Evolutionary conservation across 2,329 filamentous ascomycete species (phyloP).

Genomic region (Paecilomyces dactylethromorphus): DNA sequence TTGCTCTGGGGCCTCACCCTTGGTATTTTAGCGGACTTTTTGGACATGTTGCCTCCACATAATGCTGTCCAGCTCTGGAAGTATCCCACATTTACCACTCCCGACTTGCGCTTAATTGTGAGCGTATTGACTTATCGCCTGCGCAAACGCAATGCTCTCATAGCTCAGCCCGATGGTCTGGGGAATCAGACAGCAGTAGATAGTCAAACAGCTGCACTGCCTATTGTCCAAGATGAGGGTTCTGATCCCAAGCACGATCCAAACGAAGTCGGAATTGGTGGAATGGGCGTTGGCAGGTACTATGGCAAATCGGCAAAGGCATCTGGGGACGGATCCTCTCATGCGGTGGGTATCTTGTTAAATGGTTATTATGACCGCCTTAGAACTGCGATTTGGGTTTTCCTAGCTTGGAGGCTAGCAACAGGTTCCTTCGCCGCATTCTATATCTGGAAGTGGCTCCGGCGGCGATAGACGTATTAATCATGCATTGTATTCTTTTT

Average conservation of each 20-base stretch:
- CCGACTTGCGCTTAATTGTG: constrained; percentile 54
- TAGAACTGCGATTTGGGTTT: constrained; percentile 33
- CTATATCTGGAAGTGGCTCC: constrained; percentile 19
- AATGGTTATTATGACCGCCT: constrained; percentile 38
- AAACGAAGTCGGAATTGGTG: constrained; percentile 32
- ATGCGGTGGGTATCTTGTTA: constrained; percentile 36
- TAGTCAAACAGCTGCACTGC: constrained; percentile 26
- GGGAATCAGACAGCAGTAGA: constrained; percentile 25
- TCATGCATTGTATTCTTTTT: not conserved
- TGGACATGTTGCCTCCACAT: constrained; percentile 60
- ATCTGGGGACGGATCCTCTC: constrained; percentile 17
- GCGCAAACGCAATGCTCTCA: constrained; percentile 43
- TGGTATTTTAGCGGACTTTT: constrained; percentile 60
- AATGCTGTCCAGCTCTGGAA: constrained; percentile 58
- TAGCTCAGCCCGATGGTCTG: constrained; percentile 24
- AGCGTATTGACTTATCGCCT: constrained; percentile 55
- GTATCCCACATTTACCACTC: constrained; percentile 61
- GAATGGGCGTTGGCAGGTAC: constrained; percentile 29
- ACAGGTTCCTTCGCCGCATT: constrained; percentile 23
- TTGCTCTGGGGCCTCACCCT: constrained; percentile 64
- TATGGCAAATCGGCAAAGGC: constrained; percentile 19
- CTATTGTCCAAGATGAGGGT: constrained; percentile 12
- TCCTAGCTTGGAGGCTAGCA: constrained; percentile 30
- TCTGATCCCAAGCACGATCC: constrained; percentile 16
- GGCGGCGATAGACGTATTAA: constrained; percentile 5